Base-by-base conservation (phyloP, 768 basidiomycete species). In the Termitomyces sp. region DNA sequence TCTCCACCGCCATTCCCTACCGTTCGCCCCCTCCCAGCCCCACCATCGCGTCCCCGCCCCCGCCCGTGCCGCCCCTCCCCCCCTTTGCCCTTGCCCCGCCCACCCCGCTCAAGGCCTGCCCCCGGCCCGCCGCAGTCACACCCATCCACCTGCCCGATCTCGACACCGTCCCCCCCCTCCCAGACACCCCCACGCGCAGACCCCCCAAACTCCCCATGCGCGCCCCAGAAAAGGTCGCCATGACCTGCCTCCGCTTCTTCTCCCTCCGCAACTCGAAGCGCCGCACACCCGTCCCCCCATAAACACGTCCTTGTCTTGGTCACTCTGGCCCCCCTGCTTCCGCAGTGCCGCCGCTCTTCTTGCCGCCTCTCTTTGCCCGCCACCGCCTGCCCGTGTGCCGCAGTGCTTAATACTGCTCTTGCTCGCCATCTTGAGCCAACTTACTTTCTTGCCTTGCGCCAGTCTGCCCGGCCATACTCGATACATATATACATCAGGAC, bases 1-100 rank as follows among this genome's bases (percentile, higher is more conserved):
- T 72, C 21, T 71, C 77, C 11, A 63, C 68, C 28, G 68, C 75
- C 38, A 59, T 72, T 30, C 77, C 75, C 21, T 77, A 76, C 56
- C 75, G 71, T 55, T 78, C 83, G 1, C 80, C 83, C 0, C 83
- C 82, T n/a, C 75, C 79, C 3, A 77, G 73, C 50, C 78, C 80
- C 0, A 68, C 68, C 0, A 52, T 73, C 38, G 55, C 66, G 4
- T 69, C 75, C 0, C 74, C 79, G 3, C 77, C 80, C 2, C 82
- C 83, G 11, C 83, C 82, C 2, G 82, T 84, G 0, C 83, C 84
- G 7, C 78, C 79, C 21, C 78, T 84, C 53, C 82, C 82, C 3
- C 67, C 74, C 14, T 75, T 75, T 63, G 70, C 75, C 26, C 70
- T 79, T 38, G 58, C 56, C 23, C 58, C 68, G 3, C 67, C 73